Percentiles rank a stretch among this genome's conserved stretches.
These are phyloP conservation scores for Skeletonema marinoi DNA, from an alignment of 108 stramenopile species.

Conservation along the genomic window DNA sequence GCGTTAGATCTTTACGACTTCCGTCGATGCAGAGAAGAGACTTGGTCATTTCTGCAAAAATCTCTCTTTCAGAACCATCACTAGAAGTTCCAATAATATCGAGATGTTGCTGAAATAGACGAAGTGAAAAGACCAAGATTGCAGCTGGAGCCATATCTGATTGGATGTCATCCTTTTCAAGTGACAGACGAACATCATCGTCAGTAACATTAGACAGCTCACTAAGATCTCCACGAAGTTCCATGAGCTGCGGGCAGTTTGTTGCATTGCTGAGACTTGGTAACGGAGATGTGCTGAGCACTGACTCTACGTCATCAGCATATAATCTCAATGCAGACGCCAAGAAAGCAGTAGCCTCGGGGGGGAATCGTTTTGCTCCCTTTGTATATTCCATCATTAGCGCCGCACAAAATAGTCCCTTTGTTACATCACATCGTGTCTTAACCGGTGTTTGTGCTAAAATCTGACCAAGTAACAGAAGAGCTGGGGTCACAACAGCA, in stretches of 20 bases:
- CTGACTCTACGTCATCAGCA: constrained; percentile 47
- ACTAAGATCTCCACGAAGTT: constrained; percentile 24
- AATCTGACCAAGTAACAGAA: constrained; percentile 83
- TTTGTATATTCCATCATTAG: constrained; percentile 83
- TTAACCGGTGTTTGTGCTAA: constrained; percentile 84
- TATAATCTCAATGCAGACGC: constrained; percentile 71
- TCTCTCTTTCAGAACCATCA: constrained; percentile 58
- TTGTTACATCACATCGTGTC: constrained; percentile 67
- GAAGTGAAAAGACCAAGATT: constrained; percentile 55
- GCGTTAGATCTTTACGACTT: constrained; percentile 41
- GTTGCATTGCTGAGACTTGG: constrained; percentile 62
- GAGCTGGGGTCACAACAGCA: constrained; percentile 84
- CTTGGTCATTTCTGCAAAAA: constrained; percentile 58
- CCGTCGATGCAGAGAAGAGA: constrained; percentile 60
- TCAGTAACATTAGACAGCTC: constrained; percentile 5
- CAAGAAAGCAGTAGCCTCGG: constrained; percentile 88
- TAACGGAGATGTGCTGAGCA: constrained; percentile 23
- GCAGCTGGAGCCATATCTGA: constrained; percentile 24
- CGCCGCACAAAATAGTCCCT: constrained; percentile 78
- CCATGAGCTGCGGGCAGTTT: constrained; percentile 13
- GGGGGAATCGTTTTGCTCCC: constrained; percentile 78
- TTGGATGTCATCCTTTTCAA: constrained; percentile 62
- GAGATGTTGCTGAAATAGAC: constrained; percentile 43
- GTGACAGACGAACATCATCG: constrained; percentile 29
- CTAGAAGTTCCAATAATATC: constrained; percentile 38